Evolutionary conservation across 169 alveolate genomes (phyloP), one percentile per base, ranked within the genome.

Genomic region (Cryptosporidium ubiquitum): DNA sequence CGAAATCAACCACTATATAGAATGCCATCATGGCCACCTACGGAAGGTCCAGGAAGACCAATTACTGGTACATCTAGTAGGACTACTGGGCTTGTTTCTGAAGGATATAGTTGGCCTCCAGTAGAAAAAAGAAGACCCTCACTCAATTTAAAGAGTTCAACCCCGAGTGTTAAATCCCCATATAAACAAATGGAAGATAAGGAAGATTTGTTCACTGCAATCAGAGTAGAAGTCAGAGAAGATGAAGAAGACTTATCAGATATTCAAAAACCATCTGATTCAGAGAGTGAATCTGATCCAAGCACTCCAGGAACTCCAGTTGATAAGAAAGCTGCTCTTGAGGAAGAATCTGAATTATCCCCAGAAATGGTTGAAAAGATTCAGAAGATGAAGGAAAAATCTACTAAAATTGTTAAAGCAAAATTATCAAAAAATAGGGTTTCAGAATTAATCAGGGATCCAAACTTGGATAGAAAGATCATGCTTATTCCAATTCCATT

Each of bases 251-350:
- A n/a, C n/a, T n/a, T n/a, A n/a, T n/a, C n/a, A n/a, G n/a, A 23
- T 14, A 26, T 14, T 18, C 12, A 20, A 52, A 0, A 6, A 64
- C 7, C 26, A n/a, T 55, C 66, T 55, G 37, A 26, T 23, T 64
- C 71, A 18, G 71, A 29, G 5, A 16, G 31, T 7, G 71, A 64
- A 0, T 16, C 71, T 0, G 71, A 64, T 35, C 2, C 42, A 2
- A 64, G 71, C 29, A n/a, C 39, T 29, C 71, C 71, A 3, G 49
- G 71, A 16, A 33, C 52, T 10, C 71, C 51, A 26, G 51, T 64
- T 26, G 4, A 6, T 12, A 64, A 33, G 71, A 33, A 29, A 33
- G 0, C 31, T 1, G n/a, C 12, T n/a, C 16, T 31, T 10, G 0
- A 18, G 5, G 7, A 1, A 16, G 18, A 16, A 7, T 0, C 44